These are phyloP conservation scores for Debaryomyces nepalensis DNA, from an alignment of 1,139 yeast genomes.

Conservation along the genomic window DNA sequence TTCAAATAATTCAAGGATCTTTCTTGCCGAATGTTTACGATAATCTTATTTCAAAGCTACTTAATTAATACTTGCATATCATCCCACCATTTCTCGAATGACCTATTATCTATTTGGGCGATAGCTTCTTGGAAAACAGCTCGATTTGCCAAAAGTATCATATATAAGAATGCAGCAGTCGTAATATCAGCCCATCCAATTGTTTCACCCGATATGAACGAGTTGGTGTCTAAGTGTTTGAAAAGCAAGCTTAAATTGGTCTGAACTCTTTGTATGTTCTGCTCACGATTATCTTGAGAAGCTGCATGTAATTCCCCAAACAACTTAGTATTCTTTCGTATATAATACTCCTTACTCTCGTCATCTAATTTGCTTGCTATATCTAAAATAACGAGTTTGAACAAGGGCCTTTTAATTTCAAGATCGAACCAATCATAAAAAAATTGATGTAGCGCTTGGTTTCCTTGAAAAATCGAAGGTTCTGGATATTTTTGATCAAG, in stretches of 20 bases:
- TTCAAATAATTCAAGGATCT: too few relatives aligned
- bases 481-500: not conserved
- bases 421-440: not conserved
- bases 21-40: too few relatives aligned
- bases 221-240: not conserved
- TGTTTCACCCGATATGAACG: not conserved
- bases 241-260: not conserved
- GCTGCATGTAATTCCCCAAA: not conserved
- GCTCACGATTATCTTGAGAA: not conserved
- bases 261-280: not conserved
- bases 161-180: not conserved
- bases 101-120: not conserved
- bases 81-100: not conserved
- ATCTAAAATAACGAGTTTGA: not conserved
- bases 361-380: not conserved
- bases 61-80: not conserved
- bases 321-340: not conserved
- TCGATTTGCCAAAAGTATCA: not conserved
- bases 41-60: conserved; percentile 1
- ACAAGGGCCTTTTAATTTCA: not conserved
- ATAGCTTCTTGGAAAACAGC: not conserved
- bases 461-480: not conserved
- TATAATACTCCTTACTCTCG: not conserved
- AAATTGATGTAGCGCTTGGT: not conserved
- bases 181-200: not conserved